Evolutionary conservation across 192 early-diverging fungal genomes (phyloP).

Genomic region (Coemansia erecta): DNA sequence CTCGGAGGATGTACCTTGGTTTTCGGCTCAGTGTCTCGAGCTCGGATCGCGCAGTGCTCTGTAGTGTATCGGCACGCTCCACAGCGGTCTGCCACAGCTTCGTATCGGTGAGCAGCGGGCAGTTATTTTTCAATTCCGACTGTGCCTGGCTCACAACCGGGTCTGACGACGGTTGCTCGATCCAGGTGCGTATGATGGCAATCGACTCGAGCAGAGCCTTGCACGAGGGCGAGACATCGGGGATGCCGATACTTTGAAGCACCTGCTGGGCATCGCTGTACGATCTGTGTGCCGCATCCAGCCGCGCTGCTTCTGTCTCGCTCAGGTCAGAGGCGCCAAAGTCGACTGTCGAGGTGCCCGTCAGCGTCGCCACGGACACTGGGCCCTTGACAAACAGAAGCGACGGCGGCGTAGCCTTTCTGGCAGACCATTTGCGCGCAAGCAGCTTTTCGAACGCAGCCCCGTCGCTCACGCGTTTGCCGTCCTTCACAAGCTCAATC

Average conservation of each 20-base stretch:
- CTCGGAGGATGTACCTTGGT: conserved; percentile 18
- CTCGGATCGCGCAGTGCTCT: neutral
- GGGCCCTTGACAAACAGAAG: conserved; percentile 5
- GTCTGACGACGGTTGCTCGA: neutral
- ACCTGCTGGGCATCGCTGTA: neutral
- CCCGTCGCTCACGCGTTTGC: neutral
- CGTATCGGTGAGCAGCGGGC: neutral
- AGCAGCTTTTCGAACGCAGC: neutral
- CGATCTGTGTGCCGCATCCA: conserved; percentile 4
- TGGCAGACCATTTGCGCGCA: conserved; percentile 1
- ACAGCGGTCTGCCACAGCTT: neutral
- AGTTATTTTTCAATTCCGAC: neutral
- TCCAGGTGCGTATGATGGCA: neutral
- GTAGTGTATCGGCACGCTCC: neutral
- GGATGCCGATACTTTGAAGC: conserved; percentile 10
- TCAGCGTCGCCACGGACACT: neutral
- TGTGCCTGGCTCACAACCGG: too few species aligned
- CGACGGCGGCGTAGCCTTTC: neutral
- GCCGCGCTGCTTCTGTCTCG: neutral
- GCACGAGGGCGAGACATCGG: neutral
- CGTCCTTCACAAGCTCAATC: neutral
- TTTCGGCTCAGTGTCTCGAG: neutral
- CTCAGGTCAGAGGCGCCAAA: neutral
- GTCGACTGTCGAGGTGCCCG: neutral
- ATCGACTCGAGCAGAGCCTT: conserved; percentile 8